phyloP scores from a whole-genome alignment of 106 monocot species.

The Hemerocallis citrina region DNA sequence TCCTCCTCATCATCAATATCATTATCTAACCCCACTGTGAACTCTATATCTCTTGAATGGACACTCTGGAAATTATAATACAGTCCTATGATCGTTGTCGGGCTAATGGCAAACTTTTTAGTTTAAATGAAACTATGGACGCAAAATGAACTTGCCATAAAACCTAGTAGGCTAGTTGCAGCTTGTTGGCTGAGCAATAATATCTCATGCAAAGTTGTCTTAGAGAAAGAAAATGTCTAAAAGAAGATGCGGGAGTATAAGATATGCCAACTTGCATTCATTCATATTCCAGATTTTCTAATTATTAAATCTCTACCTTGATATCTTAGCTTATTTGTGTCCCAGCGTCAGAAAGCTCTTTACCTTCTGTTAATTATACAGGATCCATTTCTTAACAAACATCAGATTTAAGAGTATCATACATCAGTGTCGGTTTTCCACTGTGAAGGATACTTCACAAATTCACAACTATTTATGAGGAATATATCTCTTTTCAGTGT shows the following conservation, averaged over 20 bases:
- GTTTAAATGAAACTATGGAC: background rate
- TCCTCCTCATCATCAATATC: background rate
- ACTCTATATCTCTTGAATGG: background rate
- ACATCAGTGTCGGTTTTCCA: background rate
- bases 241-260: background rate
- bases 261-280: background rate
- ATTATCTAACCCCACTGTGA: background rate
- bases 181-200: background rate
- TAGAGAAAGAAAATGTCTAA: background rate
- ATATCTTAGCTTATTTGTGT: background rate
- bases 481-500: slow-evolving; percentile 35
- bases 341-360: background rate
- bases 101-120: background rate
- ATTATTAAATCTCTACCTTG: background rate
- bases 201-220: background rate
- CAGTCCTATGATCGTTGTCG: background rate
- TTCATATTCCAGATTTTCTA: background rate
- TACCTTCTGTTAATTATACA: background rate
- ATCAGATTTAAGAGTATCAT: background rate
- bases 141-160: background rate
- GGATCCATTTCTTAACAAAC: too few relatives aligned
- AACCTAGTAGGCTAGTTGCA: background rate
- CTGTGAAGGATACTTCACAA: background rate
- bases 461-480: background rate
- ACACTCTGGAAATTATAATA: background rate